Base-by-base conservation (phyloP, 2,329 filamentous ascomycete genomes). In the Sarocladiaceae sp. region DNA sequence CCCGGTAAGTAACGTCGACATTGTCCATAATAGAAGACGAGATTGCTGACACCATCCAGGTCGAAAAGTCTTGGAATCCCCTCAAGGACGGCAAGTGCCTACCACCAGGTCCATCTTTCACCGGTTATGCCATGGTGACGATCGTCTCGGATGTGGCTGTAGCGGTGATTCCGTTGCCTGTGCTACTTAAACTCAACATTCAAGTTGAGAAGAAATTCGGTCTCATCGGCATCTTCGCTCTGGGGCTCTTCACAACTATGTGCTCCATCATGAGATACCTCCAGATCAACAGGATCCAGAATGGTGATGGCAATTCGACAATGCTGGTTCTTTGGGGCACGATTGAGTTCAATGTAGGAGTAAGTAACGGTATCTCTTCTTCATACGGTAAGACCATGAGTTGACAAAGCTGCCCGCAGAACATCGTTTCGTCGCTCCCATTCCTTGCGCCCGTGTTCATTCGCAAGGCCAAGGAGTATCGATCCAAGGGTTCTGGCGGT, bases 321-420 rank as follows among this genome's bases (percentile, higher is more conserved):
- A 72, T 74, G 68, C 60, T 78, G 10, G 64, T 78, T 1, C 58
- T 78, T 1, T 78, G 74, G 74, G 74, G 74, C 4, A 72, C 69
- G 2, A 72, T 78, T 45, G 74, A 78, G 53, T 73, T 78, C 56
- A 77, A 78, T 49, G 67, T 77, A 23, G 74, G 74, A 10, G 73
- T 76, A 64, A 54, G 71, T 53, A 20, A 4, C 15, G 16, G 42
- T 45, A 27, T 3, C 15, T 13, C 2, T 19, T 6, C 2, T 9
- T n/a, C n/a, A n/a, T n/a, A n/a, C n/a, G n/a, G n/a, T n/a, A n/a
- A n/a, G n/a, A n/a, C n/a, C n/a, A n/a, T n/a, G n/a, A n/a, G n/a
- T n/a, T n/a, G n/a, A n/a, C n/a, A n/a, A n/a, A n/a, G n/a, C n/a
- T n/a, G n/a, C n/a, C n/a, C 26, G 0, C 44, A 70, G 67, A 71